Evolutionary conservation across 2,329 filamentous ascomycete species (phyloP), one percentile per base, ranked within the genome.

Genomic region (Colletotrichum sp.): DNA sequence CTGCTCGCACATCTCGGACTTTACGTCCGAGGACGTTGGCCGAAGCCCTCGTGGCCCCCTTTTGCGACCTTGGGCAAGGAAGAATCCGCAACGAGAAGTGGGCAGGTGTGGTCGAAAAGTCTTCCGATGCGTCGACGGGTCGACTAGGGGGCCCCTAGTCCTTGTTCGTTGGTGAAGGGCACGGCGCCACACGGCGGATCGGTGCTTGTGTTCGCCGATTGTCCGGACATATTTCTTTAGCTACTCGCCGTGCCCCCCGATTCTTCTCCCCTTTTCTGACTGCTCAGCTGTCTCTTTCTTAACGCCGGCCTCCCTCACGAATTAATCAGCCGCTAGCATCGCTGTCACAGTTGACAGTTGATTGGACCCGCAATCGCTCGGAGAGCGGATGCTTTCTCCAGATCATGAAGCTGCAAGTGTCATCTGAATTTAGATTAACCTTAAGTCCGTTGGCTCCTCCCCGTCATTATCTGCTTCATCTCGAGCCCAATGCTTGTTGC

Each of bases 201-300:
- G 74, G 74, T 34, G 70, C 64, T 74, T 76, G 28, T 21, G 65
- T 21, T 73, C 13, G 44, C 74, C 74, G 74, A 69, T 6, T 21
- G 21, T 30, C 16, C 70, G 39, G 71, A 36, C 32, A 12, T 28
- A 52, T 59, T 63, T 63, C 30, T 24, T 71, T 65, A 65, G 49
- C 66, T 30, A 65, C 44, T 34, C 15, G 30, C 71, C 57, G 57
- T 55, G 7, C 30, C 65, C 64, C 71, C 57, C 57, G 24, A 24
- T 30, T 69, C n/a, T 12, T 28, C 21, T 60, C 26, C 55, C 49
- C 67, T 32, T 30, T 28, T 52, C 32, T 62, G 15, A n/a, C n/a
- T 21, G 21, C 24, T 63, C 28, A n/a, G 26, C 32, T 16, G 15
- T n/a, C 10, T 8, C 16, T 59, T 30, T 24, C 8, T 65, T 44